phyloP scores from a whole-genome alignment of 768 basidiomycete species.

The Collybia sp. region DNA sequence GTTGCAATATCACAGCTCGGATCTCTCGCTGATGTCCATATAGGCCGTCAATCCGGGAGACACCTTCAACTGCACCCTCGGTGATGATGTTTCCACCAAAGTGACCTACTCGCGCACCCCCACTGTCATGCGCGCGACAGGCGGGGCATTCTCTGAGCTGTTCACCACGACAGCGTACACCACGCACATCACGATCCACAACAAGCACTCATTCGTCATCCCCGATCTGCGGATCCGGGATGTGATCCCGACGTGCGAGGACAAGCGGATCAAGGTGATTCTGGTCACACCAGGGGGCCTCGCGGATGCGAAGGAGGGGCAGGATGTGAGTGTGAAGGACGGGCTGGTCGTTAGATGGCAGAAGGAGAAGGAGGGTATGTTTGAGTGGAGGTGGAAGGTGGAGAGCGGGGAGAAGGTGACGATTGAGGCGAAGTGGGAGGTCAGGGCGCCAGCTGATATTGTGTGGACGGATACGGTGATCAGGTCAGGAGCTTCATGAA shows the following conservation, averaged over 20 bases:
- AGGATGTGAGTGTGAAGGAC: conserved; percentile 25
- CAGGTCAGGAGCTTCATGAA: no score
- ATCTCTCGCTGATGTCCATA: background rate
- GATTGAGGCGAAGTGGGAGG: conserved; percentile 50
- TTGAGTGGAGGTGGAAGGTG: conserved; percentile 49
- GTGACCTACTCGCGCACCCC: conserved; percentile 40
- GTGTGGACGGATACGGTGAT: conserved; percentile 18
- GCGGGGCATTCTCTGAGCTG: conserved; percentile 39
- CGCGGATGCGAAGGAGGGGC: conserved; percentile 37
- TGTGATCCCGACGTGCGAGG: conserved; percentile 36
- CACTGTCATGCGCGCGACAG: conserved; percentile 27
- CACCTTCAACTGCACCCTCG: conserved; percentile 51
- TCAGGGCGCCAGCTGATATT: conserved; percentile 34
- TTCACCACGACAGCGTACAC: conserved; percentile 39
- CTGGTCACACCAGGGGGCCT: conserved; percentile 43
- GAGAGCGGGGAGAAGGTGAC: conserved; percentile 35
- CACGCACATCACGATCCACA: conserved; percentile 39
- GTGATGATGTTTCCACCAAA: conserved; percentile 37
- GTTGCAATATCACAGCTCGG: background rate
- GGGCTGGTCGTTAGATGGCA: conserved; percentile 31
- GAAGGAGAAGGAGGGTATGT: conserved; percentile 50
- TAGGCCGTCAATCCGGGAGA: conserved; percentile 47
- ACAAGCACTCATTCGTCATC: conserved; percentile 44
- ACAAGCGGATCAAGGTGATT: conserved; percentile 37
- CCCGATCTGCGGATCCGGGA: conserved; percentile 42